Conservation (phyloP, 331 rosid species). For the Acacia pycnantha region DNA sequence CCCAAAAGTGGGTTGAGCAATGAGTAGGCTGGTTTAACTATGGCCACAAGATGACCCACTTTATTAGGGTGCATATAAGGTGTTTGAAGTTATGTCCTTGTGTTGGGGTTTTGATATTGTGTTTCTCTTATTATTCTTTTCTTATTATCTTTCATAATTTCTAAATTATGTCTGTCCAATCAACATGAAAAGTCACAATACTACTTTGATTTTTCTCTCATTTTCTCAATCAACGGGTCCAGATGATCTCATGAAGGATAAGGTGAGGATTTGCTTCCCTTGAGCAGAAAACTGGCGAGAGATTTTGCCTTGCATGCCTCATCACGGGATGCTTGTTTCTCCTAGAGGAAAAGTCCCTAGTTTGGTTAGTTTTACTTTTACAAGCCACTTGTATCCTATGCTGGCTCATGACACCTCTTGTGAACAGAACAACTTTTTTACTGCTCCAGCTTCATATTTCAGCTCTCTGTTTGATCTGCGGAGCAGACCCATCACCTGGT, state of each 20-base stretch:
- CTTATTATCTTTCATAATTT: too few species aligned
- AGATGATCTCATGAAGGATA: too few species aligned
- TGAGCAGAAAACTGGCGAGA: conserved; percentile 11
- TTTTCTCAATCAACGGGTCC: too few species aligned
- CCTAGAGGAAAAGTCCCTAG: not conserved
- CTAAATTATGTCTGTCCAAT: too few species aligned
- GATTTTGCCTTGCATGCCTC: not conserved
- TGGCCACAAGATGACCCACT: conserved; percentile 22
- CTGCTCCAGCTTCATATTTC: conserved; percentile 11
- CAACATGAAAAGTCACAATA: too few species aligned
- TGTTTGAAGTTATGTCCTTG: not conserved
- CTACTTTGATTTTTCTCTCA: too few species aligned
- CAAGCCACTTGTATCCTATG: not conserved
- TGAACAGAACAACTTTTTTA: not conserved
- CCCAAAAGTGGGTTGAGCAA: conserved; percentile 21
- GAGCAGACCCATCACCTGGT: not conserved
- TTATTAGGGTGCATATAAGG: not conserved
- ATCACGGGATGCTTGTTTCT: not conserved
- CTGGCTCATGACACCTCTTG: not conserved
- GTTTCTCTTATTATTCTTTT: too few species aligned
- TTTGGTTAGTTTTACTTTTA: not conserved
- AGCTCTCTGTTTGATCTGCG: not conserved
- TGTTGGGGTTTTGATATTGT: too few species aligned
- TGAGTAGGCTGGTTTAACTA: not conserved
- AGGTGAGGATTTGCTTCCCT: too few species aligned